These are phyloP conservation scores for Penicillium bialowiezense DNA, from an alignment of 495 filamentous ascomycete genomes.

Conservation along the genomic window DNA sequence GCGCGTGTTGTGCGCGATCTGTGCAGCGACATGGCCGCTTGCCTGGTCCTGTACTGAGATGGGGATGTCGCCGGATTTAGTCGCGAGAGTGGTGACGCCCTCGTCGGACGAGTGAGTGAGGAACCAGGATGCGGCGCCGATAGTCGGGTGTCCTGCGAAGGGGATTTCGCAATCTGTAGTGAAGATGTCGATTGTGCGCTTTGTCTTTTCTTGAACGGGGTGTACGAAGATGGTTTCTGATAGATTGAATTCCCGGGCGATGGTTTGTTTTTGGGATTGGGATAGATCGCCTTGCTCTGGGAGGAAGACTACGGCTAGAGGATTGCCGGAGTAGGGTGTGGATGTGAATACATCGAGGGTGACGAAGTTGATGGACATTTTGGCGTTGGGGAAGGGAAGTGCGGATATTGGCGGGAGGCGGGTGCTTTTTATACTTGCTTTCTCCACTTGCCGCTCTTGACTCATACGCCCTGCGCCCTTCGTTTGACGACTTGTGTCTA, in stretches of 20 bases:
- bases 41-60: slow-evolving; percentile 29
- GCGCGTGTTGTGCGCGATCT: slow-evolving; percentile 65
- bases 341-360: slow-evolving; percentile 47
- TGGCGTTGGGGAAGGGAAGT: not conserved
- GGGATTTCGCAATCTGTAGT: slow-evolving; percentile 58
- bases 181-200: slow-evolving; percentile 68
- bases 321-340: slow-evolving; percentile 38
- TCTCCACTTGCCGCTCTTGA: slow-evolving; percentile 7
- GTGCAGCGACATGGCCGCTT: slow-evolving; percentile 40
- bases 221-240: slow-evolving; percentile 83
- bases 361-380: slow-evolving; percentile 23
- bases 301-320: slow-evolving; percentile 41
- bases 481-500: not conserved
- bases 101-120: slow-evolving; percentile 31
- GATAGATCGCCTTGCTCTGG: slow-evolving; percentile 28
- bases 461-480: not conserved
- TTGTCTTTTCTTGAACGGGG: slow-evolving; percentile 14
- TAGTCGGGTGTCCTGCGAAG: slow-evolving; percentile 77
- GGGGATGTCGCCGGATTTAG: slow-evolving; percentile 62
- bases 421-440: not conserved
- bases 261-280: slow-evolving; percentile 44
- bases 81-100: slow-evolving; percentile 43
- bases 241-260: slow-evolving; percentile 79
- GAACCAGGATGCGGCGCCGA: slow-evolving; percentile 63
- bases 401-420: not conserved